These are phyloP conservation scores for Colletotrichum endophyticum DNA, from an alignment of 2,329 filamentous ascomycete species.

Conservation along the genomic window DNA sequence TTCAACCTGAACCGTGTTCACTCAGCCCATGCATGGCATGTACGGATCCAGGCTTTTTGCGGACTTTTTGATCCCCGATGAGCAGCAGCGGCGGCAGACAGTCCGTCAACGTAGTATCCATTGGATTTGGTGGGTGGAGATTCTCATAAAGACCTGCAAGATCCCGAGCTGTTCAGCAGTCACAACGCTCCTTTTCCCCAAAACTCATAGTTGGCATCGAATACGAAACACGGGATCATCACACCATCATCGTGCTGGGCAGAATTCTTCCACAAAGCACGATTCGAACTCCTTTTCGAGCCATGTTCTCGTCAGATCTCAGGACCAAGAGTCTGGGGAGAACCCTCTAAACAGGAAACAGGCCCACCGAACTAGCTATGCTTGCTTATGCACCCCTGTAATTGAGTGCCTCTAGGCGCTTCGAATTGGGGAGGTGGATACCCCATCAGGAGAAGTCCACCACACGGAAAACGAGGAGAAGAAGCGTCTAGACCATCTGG, in stretches of 20 bases:
- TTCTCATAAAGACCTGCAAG: background rate
- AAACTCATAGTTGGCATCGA: background rate
- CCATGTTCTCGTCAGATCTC: background rate
- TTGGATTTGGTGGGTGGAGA: background rate
- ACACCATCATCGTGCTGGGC: background rate
- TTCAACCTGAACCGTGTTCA: background rate
- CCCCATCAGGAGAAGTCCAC: background rate
- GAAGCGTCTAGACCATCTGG: background rate
- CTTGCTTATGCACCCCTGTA: background rate
- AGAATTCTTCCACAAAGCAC: background rate
- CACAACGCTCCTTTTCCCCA: background rate
- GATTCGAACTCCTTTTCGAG: background rate
- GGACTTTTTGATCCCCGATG: background rate
- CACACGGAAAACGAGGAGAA: background rate
- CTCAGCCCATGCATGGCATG: fast-evolving
- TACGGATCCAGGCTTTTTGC: background rate
- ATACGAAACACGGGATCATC: background rate
- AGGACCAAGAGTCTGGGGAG: background rate
- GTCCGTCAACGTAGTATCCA: background rate
- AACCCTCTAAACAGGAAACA: slow-evolving; percentile 12
- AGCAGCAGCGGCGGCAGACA: background rate
- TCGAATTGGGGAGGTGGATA: background rate
- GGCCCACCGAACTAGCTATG: slow-evolving; percentile 7
- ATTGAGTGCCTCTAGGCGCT: background rate
- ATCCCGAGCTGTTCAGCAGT: background rate